Conservation (phyloP, 805 yeast species). For the Kockiozyma suomiensis region DNA sequence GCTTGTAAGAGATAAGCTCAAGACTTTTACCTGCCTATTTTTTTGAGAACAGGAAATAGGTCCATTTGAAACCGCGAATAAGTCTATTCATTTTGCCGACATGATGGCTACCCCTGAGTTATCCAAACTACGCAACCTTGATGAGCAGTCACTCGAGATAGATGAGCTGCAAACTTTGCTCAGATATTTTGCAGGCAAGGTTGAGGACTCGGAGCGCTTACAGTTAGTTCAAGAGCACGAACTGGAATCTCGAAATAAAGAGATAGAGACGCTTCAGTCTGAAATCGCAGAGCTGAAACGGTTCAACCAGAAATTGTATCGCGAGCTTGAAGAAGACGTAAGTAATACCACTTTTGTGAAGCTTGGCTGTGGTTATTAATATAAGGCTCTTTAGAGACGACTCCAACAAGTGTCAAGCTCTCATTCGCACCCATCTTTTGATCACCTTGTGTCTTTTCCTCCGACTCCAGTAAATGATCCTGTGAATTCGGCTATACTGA, state of each 20-base stretch:
- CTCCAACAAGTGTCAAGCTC: background rate
- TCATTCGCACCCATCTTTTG: background rate
- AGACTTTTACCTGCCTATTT: too few species aligned
- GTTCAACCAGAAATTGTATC: background rate
- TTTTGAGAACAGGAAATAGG: too few species aligned
- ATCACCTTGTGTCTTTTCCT: background rate
- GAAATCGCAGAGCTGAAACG: background rate
- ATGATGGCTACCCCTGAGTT: too few species aligned
- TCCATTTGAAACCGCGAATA: too few species aligned
- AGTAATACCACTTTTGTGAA: background rate
- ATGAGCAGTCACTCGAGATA: too few species aligned
- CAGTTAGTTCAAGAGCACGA: constrained; percentile 23
- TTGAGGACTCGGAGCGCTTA: constrained; percentile 15
- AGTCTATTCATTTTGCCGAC: too few species aligned
- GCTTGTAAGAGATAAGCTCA: too few species aligned
- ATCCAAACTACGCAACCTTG: too few species aligned
- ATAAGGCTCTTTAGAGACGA: background rate
- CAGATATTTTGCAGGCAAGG: background rate
- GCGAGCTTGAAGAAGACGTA: constrained; percentile 20
- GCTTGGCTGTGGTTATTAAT: background rate
- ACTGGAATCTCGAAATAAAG: background rate
- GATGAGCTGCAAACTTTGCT: too few species aligned
- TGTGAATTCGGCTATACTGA: background rate
- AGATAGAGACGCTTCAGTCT: background rate
- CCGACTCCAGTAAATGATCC: background rate